phyloP scores from a whole-genome alignment of 352 stramenopile species.

The Phytophthora hibernalis region DNA sequence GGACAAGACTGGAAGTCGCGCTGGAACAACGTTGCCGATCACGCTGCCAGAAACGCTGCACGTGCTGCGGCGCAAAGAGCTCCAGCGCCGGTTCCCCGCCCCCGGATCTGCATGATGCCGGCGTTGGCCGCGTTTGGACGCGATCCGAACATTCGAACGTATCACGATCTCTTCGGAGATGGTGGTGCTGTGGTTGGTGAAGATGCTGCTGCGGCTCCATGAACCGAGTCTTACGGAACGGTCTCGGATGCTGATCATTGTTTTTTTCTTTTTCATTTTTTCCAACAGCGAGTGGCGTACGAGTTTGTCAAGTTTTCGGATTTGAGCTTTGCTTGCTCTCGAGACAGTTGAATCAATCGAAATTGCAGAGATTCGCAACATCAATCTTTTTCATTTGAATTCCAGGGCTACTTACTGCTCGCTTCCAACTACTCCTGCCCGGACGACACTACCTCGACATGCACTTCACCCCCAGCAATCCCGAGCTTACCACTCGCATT shows the following conservation, averaged over 20 bases:
- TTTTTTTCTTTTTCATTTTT: not conserved
- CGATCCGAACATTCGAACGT: constrained; percentile 8
- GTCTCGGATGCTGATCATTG: too few relatives aligned
- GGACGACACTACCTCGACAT: not conserved
- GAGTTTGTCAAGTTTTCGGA: too few relatives aligned
- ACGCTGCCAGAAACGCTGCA: constrained; percentile 6
- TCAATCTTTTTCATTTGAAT: not conserved
- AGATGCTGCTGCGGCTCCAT: not conserved
- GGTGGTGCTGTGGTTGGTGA: not conserved
- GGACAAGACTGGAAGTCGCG: constrained; percentile 14
- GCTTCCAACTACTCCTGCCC: not conserved
- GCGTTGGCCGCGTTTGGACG: not conserved
- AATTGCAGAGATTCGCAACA: not conserved
- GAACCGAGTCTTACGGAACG: not conserved
- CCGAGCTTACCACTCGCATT: not conserved
- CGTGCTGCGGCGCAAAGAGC: constrained; percentile 3
- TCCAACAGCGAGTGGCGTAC: too few relatives aligned
- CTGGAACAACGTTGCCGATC: constrained; percentile 29
- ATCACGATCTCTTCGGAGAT: constrained; percentile 12
- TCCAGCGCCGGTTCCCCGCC: not conserved
- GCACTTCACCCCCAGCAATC: not conserved
- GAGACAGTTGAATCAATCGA: too few relatives aligned
- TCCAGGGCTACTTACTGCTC: not conserved
- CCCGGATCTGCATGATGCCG: constrained; percentile 20
- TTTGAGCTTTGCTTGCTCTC: too few relatives aligned